Conservation (phyloP, 2,329 filamentous ascomycete species). For the Penicillium verrucosum region DNA sequence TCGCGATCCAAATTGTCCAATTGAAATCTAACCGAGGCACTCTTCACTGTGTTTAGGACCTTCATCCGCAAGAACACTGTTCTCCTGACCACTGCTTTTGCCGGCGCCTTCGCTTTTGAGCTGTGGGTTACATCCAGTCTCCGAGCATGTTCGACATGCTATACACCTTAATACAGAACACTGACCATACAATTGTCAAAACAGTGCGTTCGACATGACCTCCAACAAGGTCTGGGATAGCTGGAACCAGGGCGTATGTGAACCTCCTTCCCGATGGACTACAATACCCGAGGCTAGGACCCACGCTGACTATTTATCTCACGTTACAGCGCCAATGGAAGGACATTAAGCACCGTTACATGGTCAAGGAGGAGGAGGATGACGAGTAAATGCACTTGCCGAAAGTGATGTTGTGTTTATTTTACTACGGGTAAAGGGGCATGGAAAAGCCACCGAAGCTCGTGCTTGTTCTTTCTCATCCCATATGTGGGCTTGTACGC, state of each 20-base stretch:
- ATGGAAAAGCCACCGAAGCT: conserved; percentile 18
- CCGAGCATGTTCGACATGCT: conserved; percentile 2
- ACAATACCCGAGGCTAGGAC: conserved; percentile 7
- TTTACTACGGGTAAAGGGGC: conserved; percentile 19
- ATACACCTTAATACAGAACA: background rate
- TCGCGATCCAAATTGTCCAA: conserved; percentile 17
- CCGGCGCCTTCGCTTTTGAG: conserved; percentile 83
- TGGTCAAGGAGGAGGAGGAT: conserved; percentile 66
- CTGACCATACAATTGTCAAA: conserved; percentile 20
- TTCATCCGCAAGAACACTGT: conserved; percentile 82
- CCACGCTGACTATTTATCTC: conserved; percentile 15
- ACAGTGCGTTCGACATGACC: conserved; percentile 74
- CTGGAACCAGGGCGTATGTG: conserved; percentile 85
- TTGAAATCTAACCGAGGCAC: conserved; percentile 16
- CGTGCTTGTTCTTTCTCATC: conserved; percentile 22
- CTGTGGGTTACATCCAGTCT: conserved; percentile 61
- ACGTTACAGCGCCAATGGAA: conserved; percentile 90
- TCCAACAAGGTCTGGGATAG: conserved; percentile 88
- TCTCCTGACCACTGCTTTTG: conserved; percentile 85
- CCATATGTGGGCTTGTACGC: conserved; percentile 22
- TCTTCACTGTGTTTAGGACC: conserved; percentile 54
- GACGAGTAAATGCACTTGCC: conserved; percentile 34
- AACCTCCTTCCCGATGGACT: conserved; percentile 2
- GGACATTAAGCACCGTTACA: conserved; percentile 90
- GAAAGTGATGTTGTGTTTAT: conserved; percentile 6